A percentile compares a stretch with the other conserved stretches of the same genome.
Evolutionary conservation across 228 moss, liverwort and hornwort genomes (phyloP).

Genomic region (Sphagnum magellanicum): DNA sequence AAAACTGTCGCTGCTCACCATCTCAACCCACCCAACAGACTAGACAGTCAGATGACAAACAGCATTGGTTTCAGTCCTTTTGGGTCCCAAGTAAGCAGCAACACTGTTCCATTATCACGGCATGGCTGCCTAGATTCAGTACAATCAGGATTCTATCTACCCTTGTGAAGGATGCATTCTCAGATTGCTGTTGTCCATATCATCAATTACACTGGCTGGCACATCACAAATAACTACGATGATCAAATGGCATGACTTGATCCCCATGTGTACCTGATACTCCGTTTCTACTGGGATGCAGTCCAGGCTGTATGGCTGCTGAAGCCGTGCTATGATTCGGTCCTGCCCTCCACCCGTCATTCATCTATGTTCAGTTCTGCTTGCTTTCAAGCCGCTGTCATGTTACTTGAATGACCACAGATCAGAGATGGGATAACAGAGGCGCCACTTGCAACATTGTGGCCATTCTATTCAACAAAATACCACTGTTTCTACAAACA

Average conservation of each 20-base stretch:
- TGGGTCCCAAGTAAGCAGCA: too few species aligned
- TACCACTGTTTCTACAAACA: too few species aligned
- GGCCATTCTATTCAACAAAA: too few species aligned
- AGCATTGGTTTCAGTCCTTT: too few species aligned
- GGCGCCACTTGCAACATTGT: not conserved
- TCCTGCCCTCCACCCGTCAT: constrained; percentile 45
- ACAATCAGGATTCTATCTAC: too few species aligned
- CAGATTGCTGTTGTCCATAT: too few species aligned
- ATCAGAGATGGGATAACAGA: not conserved
- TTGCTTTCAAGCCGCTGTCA: not conserved
- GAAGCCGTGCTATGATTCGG: constrained; percentile 93
- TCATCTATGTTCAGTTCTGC: not conserved
- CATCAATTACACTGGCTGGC: too few species aligned
- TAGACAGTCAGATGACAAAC: not conserved
- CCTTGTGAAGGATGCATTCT: too few species aligned
- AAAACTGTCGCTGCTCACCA: constrained; percentile 80
- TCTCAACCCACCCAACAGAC: not conserved
- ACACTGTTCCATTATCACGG: too few species aligned
- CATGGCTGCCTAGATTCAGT: too few species aligned
- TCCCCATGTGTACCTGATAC: constrained; percentile 50
- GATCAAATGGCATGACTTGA: too few species aligned
- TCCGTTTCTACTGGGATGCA: constrained; percentile 99
- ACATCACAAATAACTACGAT: too few species aligned
- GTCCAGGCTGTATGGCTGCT: constrained; percentile 85
- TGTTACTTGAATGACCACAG: not conserved